A percentile compares a stretch with the other conserved stretches of the same genome.
Evolutionary conservation across 495 filamentous ascomycete species (phyloP).

Genomic region (Penicillium cosmopolitanum): DNA sequence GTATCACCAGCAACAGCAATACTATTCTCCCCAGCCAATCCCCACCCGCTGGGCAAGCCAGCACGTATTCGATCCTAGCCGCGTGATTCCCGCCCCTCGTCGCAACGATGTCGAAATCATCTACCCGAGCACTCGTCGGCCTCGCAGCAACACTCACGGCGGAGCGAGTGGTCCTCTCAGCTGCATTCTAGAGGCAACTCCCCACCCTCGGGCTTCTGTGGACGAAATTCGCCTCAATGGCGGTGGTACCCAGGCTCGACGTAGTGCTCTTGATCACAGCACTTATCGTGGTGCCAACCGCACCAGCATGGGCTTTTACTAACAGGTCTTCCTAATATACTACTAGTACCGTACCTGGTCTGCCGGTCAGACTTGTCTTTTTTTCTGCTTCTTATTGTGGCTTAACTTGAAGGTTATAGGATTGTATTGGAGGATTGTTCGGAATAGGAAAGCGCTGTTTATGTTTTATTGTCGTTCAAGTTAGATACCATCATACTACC

Average conservation of each 20-base stretch:
- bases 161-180: slow-evolving; percentile 33
- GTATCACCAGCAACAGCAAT: slow-evolving; percentile 27
- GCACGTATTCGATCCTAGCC: slow-evolving; percentile 27
- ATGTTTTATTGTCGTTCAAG: background rate
- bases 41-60: slow-evolving; percentile 24
- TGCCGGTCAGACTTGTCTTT: slow-evolving; percentile 26
- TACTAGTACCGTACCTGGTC: slow-evolving; percentile 7
- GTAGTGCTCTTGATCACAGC: slow-evolving; percentile 29
- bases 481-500: background rate
- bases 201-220: slow-evolving; percentile 27
- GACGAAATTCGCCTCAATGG: slow-evolving; percentile 22
- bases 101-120: slow-evolving; percentile 40
- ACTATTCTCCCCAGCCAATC: slow-evolving; percentile 17
- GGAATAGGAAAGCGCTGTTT: slow-evolving; percentile 6
- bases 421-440: slow-evolving; percentile 9
- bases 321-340: background rate
- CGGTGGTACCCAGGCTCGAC: slow-evolving; percentile 9
- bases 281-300: slow-evolving; percentile 43
- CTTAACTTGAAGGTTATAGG: slow-evolving; percentile 14
- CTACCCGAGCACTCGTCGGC: slow-evolving; percentile 42
- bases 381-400: slow-evolving; percentile 15
- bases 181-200: slow-evolving; percentile 38
- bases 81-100: slow-evolving; percentile 26
- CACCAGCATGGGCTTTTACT: slow-evolving; percentile 37
- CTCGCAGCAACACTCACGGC: slow-evolving; percentile 42